phyloP scores from a whole-genome alignment of 2,329 filamentous ascomycete genomes.

The Chalaropsis thielavioides region DNA sequence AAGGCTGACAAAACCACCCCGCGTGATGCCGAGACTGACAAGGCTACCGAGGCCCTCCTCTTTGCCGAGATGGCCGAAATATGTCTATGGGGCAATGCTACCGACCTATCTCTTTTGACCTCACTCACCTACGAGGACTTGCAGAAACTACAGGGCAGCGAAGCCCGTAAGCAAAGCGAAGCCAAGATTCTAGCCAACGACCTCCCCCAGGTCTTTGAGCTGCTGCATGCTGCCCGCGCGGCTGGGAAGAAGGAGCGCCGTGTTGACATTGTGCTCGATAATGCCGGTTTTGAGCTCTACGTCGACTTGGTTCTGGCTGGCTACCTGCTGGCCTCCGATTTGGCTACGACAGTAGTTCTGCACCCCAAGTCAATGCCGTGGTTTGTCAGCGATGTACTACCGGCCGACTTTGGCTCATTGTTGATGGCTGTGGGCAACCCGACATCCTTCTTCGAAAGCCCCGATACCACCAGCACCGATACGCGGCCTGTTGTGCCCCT shows the following conservation, averaged over 20 bases:
- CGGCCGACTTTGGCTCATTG: constrained; percentile 69
- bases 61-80: constrained; percentile 94
- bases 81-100: constrained; percentile 94
- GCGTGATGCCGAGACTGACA: constrained; percentile 23
- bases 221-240: constrained; percentile 49
- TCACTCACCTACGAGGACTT: constrained; percentile 90
- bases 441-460: constrained; percentile 61
- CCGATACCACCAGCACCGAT: constrained; percentile 43
- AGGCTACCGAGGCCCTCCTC: constrained; percentile 57
- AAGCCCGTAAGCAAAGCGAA: constrained; percentile 73
- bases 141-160: constrained; percentile 82
- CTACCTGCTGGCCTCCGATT: constrained; percentile 68
- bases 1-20: constrained; percentile 38
- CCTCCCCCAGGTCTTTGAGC: constrained; percentile 54
- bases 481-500: constrained; percentile 32
- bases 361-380: constrained; percentile 93
- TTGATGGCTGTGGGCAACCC: constrained; percentile 68
- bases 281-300: constrained; percentile 92
- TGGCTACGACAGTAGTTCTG: constrained; percentile 76
- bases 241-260: constrained; percentile 29
- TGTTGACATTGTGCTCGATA: constrained; percentile 91
- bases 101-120: constrained; percentile 80
- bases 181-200: constrained; percentile 89
- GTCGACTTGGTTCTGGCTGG: constrained; percentile 87
- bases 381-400: constrained; percentile 94